Percentiles rank a stretch among this genome's conserved stretches.
These are phyloP conservation scores for Phytophthora constricta DNA, from an alignment of 352 stramenopile species.

Conservation along the genomic window DNA sequence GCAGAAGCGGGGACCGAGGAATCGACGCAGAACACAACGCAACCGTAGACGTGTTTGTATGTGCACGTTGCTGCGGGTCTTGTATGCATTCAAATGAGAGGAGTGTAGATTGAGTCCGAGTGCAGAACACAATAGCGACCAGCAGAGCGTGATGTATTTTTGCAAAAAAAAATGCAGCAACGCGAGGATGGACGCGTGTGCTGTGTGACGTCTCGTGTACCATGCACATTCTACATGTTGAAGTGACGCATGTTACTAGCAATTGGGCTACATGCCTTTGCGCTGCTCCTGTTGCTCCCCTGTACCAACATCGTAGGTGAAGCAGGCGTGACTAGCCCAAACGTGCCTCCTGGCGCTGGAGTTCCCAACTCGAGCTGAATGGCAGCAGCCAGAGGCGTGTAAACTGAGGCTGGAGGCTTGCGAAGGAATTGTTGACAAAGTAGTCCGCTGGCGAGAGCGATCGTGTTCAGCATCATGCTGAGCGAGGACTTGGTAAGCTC, in stretches of 20 bases:
- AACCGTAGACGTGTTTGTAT: slow-evolving; percentile 35
- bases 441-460: slow-evolving; percentile 56
- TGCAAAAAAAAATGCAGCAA: neutral
- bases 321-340: slow-evolving; percentile 27
- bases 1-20: slow-evolving; percentile 8
- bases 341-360: slow-evolving; percentile 22
- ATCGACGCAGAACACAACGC: slow-evolving; percentile 18
- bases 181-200: too few relatives aligned
- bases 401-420: slow-evolving; percentile 43
- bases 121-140: neutral
- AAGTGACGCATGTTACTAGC: neutral
- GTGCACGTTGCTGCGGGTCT: slow-evolving; percentile 15
- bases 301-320: slow-evolving; percentile 12
- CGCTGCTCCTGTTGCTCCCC: slow-evolving; percentile 17
- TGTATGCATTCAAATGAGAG: slow-evolving; percentile 9
- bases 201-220: neutral
- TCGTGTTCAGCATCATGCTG: slow-evolving; percentile 59
- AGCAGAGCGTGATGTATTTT: slow-evolving; percentile 28
- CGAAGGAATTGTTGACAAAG: slow-evolving; percentile 67
- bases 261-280: slow-evolving; percentile 23
- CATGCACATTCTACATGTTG: neutral
- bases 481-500: slow-evolving; percentile 67
- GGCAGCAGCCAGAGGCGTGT: slow-evolving; percentile 38
- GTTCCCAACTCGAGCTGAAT: slow-evolving; percentile 38
- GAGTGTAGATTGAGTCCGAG: neutral